phyloP scores from a whole-genome alignment of 805 yeast genomes.

The Wickerhamiella kazuoi region DNA sequence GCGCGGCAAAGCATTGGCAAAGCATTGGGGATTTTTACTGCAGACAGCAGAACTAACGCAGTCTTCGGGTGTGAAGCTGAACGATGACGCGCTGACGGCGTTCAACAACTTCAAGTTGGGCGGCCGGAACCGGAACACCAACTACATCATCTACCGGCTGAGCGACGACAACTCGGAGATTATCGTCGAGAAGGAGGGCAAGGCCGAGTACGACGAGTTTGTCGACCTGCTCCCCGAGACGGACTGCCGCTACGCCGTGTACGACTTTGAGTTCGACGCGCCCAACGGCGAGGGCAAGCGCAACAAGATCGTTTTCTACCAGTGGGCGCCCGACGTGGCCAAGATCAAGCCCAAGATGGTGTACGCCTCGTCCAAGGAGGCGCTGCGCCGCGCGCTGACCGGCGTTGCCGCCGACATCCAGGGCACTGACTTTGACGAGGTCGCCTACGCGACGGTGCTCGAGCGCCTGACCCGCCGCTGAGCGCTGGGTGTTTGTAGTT shows the following conservation, averaged over 20 bases:
- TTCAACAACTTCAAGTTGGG: slow-evolving; percentile 94
- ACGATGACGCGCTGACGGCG: slow-evolving; percentile 81
- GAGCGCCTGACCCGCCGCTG: slow-evolving; percentile 38
- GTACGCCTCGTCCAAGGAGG: slow-evolving; percentile 95
- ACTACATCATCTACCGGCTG: slow-evolving; percentile 65
- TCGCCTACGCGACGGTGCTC: slow-evolving; percentile 80
- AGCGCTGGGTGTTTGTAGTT: neutral
- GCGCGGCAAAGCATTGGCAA: too few relatives aligned
- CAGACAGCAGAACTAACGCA: neutral
- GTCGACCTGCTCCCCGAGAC: slow-evolving; percentile 81
- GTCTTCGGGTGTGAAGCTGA: slow-evolving; percentile 49
- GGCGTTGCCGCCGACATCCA: slow-evolving; percentile 91
- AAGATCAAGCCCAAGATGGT: slow-evolving; percentile 90
- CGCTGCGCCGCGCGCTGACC: slow-evolving; percentile 89
- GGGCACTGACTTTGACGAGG: slow-evolving; percentile 97
- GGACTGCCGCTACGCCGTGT: slow-evolving; percentile 91
- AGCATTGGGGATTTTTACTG: too few relatives aligned
- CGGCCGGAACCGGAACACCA: slow-evolving; percentile 42
- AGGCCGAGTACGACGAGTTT: slow-evolving; percentile 63
- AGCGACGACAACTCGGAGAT: slow-evolving; percentile 81
- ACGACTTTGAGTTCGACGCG: slow-evolving; percentile 89
- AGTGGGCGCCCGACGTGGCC: slow-evolving; percentile 98
- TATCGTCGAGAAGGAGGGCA: slow-evolving; percentile 71
- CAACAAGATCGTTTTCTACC: slow-evolving; percentile 49
- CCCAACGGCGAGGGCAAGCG: slow-evolving; percentile 88